phyloP scores from a whole-genome alignment of 176 grass and related monocot species.

The Aegilops bicornis region DNA sequence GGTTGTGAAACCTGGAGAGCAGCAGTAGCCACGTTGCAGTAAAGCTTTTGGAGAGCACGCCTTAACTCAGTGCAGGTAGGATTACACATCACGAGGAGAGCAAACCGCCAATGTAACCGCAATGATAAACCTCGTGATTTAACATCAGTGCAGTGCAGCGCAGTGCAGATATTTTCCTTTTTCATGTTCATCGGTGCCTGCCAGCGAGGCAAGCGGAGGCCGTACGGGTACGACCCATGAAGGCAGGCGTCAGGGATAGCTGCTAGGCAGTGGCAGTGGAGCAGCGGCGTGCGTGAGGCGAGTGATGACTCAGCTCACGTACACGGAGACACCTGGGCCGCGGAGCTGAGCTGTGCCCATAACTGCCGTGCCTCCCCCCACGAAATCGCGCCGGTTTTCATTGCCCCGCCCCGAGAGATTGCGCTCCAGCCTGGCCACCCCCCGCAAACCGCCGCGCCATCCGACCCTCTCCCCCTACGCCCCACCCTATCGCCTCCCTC shows the following conservation, averaged over 20 bases:
- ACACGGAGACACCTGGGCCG: conserved; percentile 36
- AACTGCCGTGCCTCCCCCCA: conserved; percentile 42
- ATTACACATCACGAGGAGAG: neutral
- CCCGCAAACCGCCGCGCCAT: conserved; percentile 39
- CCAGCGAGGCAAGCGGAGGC: neutral
- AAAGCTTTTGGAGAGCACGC: neutral
- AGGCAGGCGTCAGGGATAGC: neutral
- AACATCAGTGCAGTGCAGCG: neutral
- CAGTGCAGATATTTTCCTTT: neutral
- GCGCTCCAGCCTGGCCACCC: conserved; percentile 57
- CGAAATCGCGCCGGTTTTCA: conserved; percentile 58
- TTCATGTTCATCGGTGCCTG: neutral
- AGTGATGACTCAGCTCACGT: neutral
- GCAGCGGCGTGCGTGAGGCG: neutral
- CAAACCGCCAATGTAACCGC: neutral
- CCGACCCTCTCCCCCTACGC: neutral
- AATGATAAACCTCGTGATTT: neutral
- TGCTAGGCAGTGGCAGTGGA: neutral
- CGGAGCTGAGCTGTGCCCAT: conserved; percentile 42
- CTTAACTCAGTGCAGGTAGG: neutral
- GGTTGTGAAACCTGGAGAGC: neutral
- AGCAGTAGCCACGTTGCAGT: neutral
- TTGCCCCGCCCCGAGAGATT: conserved; percentile 37
- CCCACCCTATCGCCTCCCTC: neutral
- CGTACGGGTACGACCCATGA: conserved; percentile 20